Base-by-base conservation (phyloP, 2,329 filamentous ascomycete genomes). In the Phialophora chinensis region DNA sequence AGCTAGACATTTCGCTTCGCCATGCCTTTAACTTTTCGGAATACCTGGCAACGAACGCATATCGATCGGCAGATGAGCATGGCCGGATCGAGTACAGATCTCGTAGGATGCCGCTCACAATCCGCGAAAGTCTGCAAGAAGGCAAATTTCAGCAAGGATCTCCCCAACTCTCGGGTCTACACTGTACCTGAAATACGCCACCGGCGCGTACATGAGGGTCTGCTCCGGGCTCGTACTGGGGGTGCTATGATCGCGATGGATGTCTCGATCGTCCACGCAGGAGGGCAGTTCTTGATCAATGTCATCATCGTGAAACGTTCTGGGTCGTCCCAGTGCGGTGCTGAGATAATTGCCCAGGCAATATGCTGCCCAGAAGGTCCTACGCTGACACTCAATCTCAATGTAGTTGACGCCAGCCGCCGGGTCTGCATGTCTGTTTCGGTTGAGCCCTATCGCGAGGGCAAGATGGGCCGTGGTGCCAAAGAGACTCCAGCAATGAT, bases 401-500 rank as follows among this genome's bases (percentile, higher is more conserved):
- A 38, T 60, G 20, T 70, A 66, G 29, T 72, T 73, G 50, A 29
- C 66, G 66, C 53, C 67, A 54, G 29, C 71, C 63, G 23, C 62
- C 25, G 64, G 17, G 44, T 69, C 71, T 11, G 66, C 63, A 12
- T 64, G 65, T 23, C 71, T 67, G 35, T 73, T 72, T 56, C 69
- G 50, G 56, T 72, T 69, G n/a, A 73, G 69, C 8, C 72, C 72
- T 35, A 73, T 63, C 2, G 72, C 77, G 0, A 76, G 73, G 0
- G 75, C 77, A 0, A 84, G 68, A 38, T 81, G 80, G 0, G 78
- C 75, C 0, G 76, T 74, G 0, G 77, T 82, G 0, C 82, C 82
- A 10, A 84, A 84, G 0, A 80, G 74, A 52, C 75, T 81, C 82
- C 81, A 84, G 64, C 78, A 81, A 49, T 83, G 79, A 60, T 83